Evolutionary conservation across 345 rosid species (phyloP).

Genomic region (Leavenworthia alabamica): DNA sequence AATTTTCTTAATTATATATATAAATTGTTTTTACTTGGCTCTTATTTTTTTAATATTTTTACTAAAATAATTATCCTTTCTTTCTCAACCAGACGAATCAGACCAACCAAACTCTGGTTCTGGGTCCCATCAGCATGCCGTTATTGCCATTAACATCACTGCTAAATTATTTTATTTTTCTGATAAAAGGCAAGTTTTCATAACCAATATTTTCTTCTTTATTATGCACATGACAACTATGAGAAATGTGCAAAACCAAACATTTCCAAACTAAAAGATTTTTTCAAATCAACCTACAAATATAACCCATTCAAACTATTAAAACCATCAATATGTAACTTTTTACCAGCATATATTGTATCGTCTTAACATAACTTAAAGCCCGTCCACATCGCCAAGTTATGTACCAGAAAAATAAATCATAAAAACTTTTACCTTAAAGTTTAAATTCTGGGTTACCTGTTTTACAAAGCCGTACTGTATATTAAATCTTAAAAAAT

Average conservation of each 20-base stretch:
- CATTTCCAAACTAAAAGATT: too few species aligned
- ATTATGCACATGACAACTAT: neutral
- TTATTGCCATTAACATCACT: neutral
- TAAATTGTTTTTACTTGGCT: constrained; percentile 11
- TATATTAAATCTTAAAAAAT: neutral
- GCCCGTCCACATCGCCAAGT: too few species aligned
- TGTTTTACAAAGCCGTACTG: neutral
- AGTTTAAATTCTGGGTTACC: neutral
- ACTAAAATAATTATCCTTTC: neutral
- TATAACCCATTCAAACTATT: too few species aligned
- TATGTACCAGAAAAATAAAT: too few species aligned
- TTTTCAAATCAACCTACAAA: too few species aligned
- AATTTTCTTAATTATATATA: neutral
- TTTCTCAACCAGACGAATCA: constrained; percentile 21
- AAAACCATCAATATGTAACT: too few species aligned
- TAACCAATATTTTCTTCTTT: neutral
- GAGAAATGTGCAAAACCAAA: too few species aligned
- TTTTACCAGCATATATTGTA: too few species aligned
- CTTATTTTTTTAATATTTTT: neutral
- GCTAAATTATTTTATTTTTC: neutral
- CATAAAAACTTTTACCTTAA: too few species aligned
- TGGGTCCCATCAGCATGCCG: constrained; percentile 15
- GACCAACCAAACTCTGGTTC: constrained; percentile 27
- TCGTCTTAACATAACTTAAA: neutral
- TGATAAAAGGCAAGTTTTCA: neutral